Conservation (phyloP, 495 filamentous ascomycete genomes). For the Tuber magnatum region DNA sequence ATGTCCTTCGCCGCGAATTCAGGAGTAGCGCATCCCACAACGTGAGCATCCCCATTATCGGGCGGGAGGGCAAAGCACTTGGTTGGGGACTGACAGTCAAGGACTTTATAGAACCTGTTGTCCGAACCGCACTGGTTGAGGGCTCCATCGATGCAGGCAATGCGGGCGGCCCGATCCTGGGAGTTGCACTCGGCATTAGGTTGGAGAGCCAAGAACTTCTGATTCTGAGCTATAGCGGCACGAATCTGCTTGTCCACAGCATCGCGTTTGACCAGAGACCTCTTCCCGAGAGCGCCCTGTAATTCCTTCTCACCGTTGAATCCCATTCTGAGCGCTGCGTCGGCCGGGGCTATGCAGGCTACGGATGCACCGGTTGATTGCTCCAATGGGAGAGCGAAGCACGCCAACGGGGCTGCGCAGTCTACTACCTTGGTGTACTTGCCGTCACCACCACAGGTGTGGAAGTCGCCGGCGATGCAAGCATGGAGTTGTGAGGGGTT, state of each 20-base stretch:
- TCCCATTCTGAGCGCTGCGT: slow-evolving; percentile 28
- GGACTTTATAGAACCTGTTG: slow-evolving; percentile 6
- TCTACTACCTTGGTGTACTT: slow-evolving; percentile 11
- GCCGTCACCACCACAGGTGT: slow-evolving; percentile 11
- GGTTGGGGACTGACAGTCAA: slow-evolving; percentile 7
- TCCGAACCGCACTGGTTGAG: slow-evolving; percentile 10
- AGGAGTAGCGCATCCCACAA: slow-evolving; percentile 17
- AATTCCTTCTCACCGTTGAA: slow-evolving; percentile 16
- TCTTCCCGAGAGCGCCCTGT: not conserved
- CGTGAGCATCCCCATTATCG: slow-evolving; percentile 10
- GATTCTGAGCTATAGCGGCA: slow-evolving; percentile 16
- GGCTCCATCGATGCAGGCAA: slow-evolving; percentile 14
- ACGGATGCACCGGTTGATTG: slow-evolving; percentile 16
- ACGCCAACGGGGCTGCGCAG: slow-evolving; percentile 14
- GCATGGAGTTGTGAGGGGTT: slow-evolving; percentile 13
- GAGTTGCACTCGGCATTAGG: slow-evolving; percentile 13
- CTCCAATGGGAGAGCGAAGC: slow-evolving; percentile 28
- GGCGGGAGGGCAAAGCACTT: slow-evolving; percentile 19
- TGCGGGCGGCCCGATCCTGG: slow-evolving; percentile 2
- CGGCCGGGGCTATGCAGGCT: slow-evolving; percentile 18
- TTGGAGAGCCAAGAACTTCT: slow-evolving; percentile 11
- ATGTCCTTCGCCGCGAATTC: slow-evolving; percentile 23
- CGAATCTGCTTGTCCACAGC: not conserved
- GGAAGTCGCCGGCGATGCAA: slow-evolving; percentile 20
- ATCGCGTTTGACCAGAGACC: not conserved